Conservation (phyloP, 169 alveolate species). For the Blepharisma undulans region DNA sequence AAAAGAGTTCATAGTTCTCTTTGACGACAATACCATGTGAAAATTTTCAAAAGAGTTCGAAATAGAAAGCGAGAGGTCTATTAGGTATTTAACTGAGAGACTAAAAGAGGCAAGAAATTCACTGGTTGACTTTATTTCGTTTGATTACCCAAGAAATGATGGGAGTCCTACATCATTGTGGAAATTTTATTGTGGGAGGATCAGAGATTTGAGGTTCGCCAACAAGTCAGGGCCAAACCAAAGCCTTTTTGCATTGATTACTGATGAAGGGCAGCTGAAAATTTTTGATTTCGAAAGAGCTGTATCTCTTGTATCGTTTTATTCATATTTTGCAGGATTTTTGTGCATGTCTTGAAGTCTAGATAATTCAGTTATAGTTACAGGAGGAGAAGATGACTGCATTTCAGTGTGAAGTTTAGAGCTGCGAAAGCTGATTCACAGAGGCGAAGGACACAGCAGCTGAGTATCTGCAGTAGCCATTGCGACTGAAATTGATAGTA, state of each 20-base stretch:
- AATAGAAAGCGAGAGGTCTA: not conserved
- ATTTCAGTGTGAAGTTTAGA: not conserved
- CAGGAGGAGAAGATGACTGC: constrained; percentile 38
- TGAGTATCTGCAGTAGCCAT: constrained; percentile 8
- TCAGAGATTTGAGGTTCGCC: not conserved
- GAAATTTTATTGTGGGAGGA: not conserved
- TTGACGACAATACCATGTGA: constrained; percentile 19
- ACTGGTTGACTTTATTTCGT: not conserved
- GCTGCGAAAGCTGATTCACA: not conserved
- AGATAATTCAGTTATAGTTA: not conserved
- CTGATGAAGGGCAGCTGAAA: not conserved
- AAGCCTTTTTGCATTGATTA: not conserved
- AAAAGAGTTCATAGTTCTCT: constrained; percentile 6
- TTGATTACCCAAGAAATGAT: constrained; percentile 2
- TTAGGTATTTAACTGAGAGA: not conserved
- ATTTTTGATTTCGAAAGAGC: not conserved
- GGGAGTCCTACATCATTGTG: not conserved
- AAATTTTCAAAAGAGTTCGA: not conserved
- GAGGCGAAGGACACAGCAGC: constrained; percentile 15
- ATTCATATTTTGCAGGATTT: constrained; percentile 12
- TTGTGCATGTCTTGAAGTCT: not conserved
- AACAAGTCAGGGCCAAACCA: not conserved
- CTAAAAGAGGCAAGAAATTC: not conserved
- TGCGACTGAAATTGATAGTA: not conserved
- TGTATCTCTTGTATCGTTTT: not conserved